Conservation (phyloP, 306 rosid genomes). For the Glycine tomentella region DNA sequence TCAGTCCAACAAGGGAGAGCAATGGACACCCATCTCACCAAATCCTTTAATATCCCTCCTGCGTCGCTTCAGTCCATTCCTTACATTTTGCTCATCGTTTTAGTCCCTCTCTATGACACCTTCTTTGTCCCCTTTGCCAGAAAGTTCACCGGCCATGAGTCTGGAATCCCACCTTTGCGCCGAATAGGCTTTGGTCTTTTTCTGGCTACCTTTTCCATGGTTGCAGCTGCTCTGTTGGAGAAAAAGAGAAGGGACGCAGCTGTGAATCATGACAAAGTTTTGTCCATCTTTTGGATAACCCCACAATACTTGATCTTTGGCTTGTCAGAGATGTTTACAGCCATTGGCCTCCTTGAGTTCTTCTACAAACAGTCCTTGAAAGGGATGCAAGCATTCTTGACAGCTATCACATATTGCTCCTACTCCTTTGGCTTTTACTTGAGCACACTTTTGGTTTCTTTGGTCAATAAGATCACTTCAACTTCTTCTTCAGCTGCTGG, state of each 20-base stretch:
- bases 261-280: conserved; percentile 45
- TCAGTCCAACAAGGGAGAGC: conserved; percentile 93
- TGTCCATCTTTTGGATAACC: conserved; percentile 95
- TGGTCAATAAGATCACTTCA: conserved; percentile 80
- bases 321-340: conserved; percentile 87
- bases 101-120: conserved; percentile 83
- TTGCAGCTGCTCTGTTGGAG: conserved; percentile 88
- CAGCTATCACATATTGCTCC: conserved; percentile 87
- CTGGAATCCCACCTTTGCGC: conserved; percentile 79
- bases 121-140: conserved; percentile 88
- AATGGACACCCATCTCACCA: conserved; percentile 76
- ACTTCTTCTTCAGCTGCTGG: conserved; percentile 39
- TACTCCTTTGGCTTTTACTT: conserved; percentile 92
- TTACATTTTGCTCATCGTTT: conserved; percentile 77
- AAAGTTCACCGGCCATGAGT: conserved; percentile 73
- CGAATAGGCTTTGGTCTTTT: conserved; percentile 92
- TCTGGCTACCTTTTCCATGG: conserved; percentile 88
- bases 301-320: conserved; percentile 97
- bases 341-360: conserved; percentile 91
- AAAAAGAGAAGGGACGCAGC: conserved; percentile 77
- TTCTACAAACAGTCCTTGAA: conserved; percentile 80
- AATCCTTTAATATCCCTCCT: conserved; percentile 80
- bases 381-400: conserved; percentile 88
- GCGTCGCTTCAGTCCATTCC: conserved; percentile 97
- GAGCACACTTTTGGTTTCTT: conserved; percentile 76